Evolutionary conservation across 805 yeast species (phyloP).

Genomic region (Cephaloascus albidus): DNA sequence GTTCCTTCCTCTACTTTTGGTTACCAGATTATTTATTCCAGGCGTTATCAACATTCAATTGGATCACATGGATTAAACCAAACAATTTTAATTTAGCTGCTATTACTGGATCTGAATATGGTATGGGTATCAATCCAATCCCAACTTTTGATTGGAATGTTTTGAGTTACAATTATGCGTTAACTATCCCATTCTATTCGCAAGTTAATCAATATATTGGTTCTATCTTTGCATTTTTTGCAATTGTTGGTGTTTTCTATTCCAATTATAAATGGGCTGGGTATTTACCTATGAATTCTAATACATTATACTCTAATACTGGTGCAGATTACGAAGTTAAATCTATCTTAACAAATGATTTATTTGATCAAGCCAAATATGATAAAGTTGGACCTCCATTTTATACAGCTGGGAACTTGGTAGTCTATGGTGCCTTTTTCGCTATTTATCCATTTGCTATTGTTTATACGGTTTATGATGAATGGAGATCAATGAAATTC

Average conservation of each 20-base stretch:
- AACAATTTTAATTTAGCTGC: conserved; percentile 35
- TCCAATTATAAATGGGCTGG: conserved; percentile 34
- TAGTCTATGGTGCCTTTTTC: conserved; percentile 21
- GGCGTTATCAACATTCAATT: conserved; percentile 34
- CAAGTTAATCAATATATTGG: conserved; percentile 21
- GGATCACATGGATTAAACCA: conserved; percentile 55
- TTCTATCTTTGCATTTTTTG: conserved; percentile 16
- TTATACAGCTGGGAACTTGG: conserved; percentile 30
- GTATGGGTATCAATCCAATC: conserved; percentile 45
- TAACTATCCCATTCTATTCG: conserved; percentile 36
- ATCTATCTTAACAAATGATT: conserved; percentile 21
- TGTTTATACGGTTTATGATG: conserved; percentile 23
- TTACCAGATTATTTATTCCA: conserved; percentile 31
- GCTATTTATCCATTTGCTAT: conserved; percentile 16
- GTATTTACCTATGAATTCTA: conserved; percentile 32
- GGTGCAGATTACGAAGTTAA: conserved; percentile 26
- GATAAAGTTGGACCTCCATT: conserved; percentile 31
- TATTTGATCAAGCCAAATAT: conserved; percentile 25
- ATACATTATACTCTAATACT: conserved; percentile 26
- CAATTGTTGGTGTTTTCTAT: conserved; percentile 17
- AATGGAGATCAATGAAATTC: conserved; percentile 30
- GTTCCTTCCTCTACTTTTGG: conserved; percentile 34
- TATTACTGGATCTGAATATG: conserved; percentile 36
- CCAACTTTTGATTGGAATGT: conserved; percentile 48
- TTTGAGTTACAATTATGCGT: conserved; percentile 14